Base-by-base conservation (phyloP, 345 rosid genomes). In the Lepidium sativum region DNA sequence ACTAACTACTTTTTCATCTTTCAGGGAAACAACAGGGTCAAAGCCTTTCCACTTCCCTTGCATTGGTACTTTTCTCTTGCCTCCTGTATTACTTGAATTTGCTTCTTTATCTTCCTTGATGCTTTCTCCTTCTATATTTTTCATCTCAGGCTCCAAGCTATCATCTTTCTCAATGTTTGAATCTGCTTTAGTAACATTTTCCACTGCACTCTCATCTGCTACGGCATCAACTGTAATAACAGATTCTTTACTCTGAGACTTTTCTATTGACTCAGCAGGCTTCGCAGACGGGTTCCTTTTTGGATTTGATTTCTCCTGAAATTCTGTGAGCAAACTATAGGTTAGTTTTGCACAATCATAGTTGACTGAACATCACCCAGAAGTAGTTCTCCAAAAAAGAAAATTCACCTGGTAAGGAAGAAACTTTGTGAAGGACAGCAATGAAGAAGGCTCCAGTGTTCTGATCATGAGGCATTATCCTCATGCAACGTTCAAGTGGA, bases 381-480 rank as follows among this genome's bases (percentile, higher is more conserved):
- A 21, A 44, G 25, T 20, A 34, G 35, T 20, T 13, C 21, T 42
- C 35, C 11, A 17, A 13, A 12, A 12, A 11, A 20, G 9, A 49
- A n/a, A 12, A 18, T 32, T 64, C 72, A 88, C 97, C 96, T 73
- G 95, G 91, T 60, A 91, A 67, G 52, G 82, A 70, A 33, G 85
- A 89, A 66, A 80, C 61, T 77, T 94, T 95, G 55, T 73, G 82
- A 59, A 91, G 79, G 60, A 95, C 91, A n/a, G 96, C 96, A 60
- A 95, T 82, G 79, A 95, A 95, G 70, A 95, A 95, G 66, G 96
- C 96, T 75, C 96, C 99, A 2, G 86, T 79, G 74, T 91, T 95
- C 80, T 95, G 99, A 86, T 95, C 96, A 72, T 91, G 97, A 75
- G 99, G 97, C 40, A 86, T 43, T 62, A 94, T 84, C 80, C 97